Conservation (phyloP, 2,329 filamentous ascomycete species). For the Fusarium globosum region DNA sequence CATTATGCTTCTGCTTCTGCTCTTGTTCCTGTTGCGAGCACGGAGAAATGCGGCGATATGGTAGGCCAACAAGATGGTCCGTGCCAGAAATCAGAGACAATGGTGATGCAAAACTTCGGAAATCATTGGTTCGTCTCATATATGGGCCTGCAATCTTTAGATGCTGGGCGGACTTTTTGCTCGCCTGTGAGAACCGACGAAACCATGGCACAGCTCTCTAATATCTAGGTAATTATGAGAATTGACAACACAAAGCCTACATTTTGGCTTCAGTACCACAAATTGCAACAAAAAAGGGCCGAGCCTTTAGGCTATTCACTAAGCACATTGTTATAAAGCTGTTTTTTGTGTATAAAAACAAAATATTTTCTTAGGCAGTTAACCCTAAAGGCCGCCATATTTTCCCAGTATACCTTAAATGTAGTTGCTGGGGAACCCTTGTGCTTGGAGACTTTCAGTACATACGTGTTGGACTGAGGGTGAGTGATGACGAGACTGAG, state of each 20-base stretch:
- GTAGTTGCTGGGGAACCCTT: constrained; percentile 14
- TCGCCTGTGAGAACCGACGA: constrained; percentile 19
- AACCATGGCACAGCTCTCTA: background rate
- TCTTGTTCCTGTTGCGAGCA: constrained; percentile 4
- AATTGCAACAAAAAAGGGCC: too few relatives aligned
- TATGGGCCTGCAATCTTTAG: constrained; percentile 17
- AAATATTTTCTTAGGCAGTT: background rate
- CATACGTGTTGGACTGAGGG: constrained; percentile 7
- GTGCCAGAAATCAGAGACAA: constrained; percentile 37
- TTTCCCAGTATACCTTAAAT: background rate
- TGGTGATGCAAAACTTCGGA: constrained; percentile 33
- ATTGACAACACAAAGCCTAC: background rate
- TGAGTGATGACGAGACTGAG: constrained; percentile 8
- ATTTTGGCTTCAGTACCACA: background rate
- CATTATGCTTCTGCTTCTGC: background rate
- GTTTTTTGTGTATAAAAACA: background rate
- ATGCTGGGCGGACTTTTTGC: constrained; percentile 24
- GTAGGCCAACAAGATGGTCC: constrained; percentile 31
- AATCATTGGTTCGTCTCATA: constrained; percentile 36
- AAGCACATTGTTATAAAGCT: background rate
- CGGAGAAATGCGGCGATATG: constrained; percentile 26
- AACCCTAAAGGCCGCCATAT: background rate
- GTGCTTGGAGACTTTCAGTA: constrained; percentile 8
- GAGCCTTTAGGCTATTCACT: background rate
- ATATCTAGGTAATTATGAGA: background rate